Conservation (phyloP, 148 eudicot species). For the Heliamphora exappendiculata region DNA sequence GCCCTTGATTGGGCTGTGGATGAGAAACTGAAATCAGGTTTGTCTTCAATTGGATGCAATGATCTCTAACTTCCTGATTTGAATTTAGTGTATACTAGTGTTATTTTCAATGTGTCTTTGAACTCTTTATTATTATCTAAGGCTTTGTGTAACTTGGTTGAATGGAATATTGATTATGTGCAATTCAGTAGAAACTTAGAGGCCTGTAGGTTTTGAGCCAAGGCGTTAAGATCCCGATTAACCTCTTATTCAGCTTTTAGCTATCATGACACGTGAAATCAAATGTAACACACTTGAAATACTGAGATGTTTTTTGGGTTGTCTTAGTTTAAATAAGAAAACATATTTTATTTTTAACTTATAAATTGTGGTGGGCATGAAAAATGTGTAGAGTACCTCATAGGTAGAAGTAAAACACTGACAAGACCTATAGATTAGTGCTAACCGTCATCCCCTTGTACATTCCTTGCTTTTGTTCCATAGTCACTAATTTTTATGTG, state of each 20-base stretch:
- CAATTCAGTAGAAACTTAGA: neutral
- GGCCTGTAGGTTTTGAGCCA: neutral
- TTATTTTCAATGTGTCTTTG: neutral
- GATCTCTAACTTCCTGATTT: neutral
- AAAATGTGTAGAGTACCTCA: neutral
- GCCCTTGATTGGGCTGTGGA: slow-evolving; percentile 84
- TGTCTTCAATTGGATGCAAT: neutral
- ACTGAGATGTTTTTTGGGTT: neutral
- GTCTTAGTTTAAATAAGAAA: neutral
- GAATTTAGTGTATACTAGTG: neutral
- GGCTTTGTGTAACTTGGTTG: neutral
- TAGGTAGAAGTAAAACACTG: neutral
- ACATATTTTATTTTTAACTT: neutral
- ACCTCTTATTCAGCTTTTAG: neutral
- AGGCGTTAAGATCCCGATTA: neutral
- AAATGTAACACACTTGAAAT: neutral
- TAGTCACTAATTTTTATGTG: neutral
- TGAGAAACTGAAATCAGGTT: slow-evolving; percentile 81
- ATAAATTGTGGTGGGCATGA: neutral
- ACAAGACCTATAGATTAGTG: neutral
- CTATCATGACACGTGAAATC: neutral
- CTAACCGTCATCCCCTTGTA: neutral
- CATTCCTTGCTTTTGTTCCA: neutral
- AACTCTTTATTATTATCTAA: neutral
- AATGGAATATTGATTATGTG: slow-evolving; percentile 3